Conservation (phyloP, 495 filamentous ascomycete genomes). For the Ramalina intermedia region DNA sequence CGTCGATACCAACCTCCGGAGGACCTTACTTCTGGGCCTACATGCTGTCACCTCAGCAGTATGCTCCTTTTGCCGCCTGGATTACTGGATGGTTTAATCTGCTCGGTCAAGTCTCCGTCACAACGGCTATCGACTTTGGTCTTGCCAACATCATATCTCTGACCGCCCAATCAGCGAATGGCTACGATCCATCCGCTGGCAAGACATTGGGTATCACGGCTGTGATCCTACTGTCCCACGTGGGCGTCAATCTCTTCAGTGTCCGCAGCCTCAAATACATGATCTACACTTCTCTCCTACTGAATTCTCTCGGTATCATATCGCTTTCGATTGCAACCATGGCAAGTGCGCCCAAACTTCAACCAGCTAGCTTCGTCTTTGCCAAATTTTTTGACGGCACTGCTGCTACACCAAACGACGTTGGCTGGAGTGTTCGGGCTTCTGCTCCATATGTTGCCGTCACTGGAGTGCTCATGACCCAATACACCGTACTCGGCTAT, state of each 20-base stretch:
- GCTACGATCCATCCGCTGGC: conserved; percentile 29
- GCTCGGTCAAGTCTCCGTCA: conserved; percentile 47
- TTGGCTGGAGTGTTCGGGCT: conserved; percentile 32
- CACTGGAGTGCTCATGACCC: conserved; percentile 36
- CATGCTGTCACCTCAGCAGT: conserved; percentile 38
- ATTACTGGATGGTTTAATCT: conserved; percentile 51
- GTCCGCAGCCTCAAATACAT: conserved; percentile 39
- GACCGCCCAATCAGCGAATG: conserved; percentile 40
- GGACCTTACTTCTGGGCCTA: conserved; percentile 56
- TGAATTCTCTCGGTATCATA: conserved; percentile 43
- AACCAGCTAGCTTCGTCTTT: conserved; percentile 43
- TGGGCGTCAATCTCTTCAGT: conserved; percentile 44
- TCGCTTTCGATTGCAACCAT: conserved; percentile 41
- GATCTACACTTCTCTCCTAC: conserved; percentile 45
- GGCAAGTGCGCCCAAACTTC: conserved; percentile 42
- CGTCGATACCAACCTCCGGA: conserved; percentile 45
- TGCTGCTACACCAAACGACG: conserved; percentile 19
- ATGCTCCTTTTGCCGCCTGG: conserved; percentile 47
- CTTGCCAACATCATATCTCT: conserved; percentile 43
- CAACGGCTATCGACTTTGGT: conserved; percentile 50
- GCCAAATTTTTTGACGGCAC: conserved; percentile 40
- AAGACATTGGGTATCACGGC: conserved; percentile 49
- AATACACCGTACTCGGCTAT: conserved; percentile 40
- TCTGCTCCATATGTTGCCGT: conserved; percentile 40
- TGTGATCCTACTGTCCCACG: conserved; percentile 42